Evolutionary conservation across 1,139 yeast genomes (phyloP), one percentile per base, ranked within the genome.

Genomic region (Zygosaccharomyces pseudobailii): DNA sequence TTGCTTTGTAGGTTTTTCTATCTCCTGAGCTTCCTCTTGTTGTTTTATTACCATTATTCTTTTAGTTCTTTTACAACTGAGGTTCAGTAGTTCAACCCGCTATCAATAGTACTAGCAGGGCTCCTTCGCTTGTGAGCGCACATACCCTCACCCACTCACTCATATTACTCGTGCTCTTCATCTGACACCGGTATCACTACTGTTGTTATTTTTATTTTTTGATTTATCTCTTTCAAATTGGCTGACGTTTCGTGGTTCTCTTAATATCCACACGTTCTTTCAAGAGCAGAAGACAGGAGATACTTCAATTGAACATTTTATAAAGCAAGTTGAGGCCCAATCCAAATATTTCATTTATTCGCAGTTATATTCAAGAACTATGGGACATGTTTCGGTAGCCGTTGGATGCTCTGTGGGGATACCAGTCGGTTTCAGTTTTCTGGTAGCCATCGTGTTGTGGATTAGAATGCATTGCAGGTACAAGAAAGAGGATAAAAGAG

Each of bases 341-440:
- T 30, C 13, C 6, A n/a, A 10, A 3, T 10, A n/a, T 30, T 6
- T 13, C 17, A n/a, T 3, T 6, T 30, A 30, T 6, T 3, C 6
- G 13, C 33, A 19, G 13, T 28, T 8, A 17, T 6, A 5, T n/a
- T 19, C n/a, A 5, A 41, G 28, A n/a, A 61, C 56, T 58, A 57
- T 51, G 40, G 55, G 53, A 32, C 53, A 59, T 4, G 69, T 73
- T 0, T 65, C 70, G 6, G 49, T 70, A n/a, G 75, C 78, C 3
- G 79, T 74, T 2, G 78, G 78, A 1, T 69, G 74, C 52, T 76
- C 79, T 3, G 74, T 75, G 4, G 79, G 78, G 27, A 65, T 75
- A 23, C 79, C 80, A 1, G 55, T 68, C 17, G 70, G 65, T 6
- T 49, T 73, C 6, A 72, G 72, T 2, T 23, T 71, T 1, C 25